Evolutionary conservation across 768 basidiomycete species (phyloP).

Genomic region (Suillus cothurnatus): DNA sequence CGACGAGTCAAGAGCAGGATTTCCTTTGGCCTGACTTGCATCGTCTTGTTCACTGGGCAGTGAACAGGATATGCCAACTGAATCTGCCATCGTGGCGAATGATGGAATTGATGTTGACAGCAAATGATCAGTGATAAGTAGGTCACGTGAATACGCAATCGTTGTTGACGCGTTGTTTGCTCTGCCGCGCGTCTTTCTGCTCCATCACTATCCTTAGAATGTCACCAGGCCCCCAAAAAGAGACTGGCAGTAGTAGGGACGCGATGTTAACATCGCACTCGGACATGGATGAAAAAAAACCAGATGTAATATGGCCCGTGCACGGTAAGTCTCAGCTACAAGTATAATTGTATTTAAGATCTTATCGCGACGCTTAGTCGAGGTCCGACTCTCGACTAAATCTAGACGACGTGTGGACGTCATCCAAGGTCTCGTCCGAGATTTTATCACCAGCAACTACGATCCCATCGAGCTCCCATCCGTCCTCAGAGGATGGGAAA

Average conservation of each 20-base stretch:
- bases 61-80: conserved; percentile 10
- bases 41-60: conserved; percentile 28
- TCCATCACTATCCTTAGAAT: conserved; percentile 6
- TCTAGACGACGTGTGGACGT: conserved; percentile 78
- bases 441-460: conserved; percentile 57
- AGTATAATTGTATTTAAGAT: neutral
- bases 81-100: conserved; percentile 29
- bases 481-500: conserved; percentile 77
- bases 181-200: conserved; percentile 12
- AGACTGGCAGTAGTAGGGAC: neutral
- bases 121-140: conserved; percentile 7
- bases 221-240: neutral
- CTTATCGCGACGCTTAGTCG: conserved; percentile 51
- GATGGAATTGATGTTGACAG: neutral
- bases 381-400: conserved; percentile 72
- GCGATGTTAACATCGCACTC: conserved; percentile 6
- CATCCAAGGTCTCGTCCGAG: conserved; percentile 62
- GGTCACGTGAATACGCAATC: conserved; percentile 36
- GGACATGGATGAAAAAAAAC: conserved; percentile 1
- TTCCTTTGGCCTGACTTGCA: conserved; percentile 3
- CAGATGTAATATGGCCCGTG: conserved; percentile 56
- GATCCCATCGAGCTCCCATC: conserved; percentile 72
- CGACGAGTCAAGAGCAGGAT: conserved; percentile 42
- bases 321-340: conserved; percentile 48
- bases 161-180: conserved; percentile 57